Evolutionary conservation across 2,329 filamentous ascomycete species (phyloP).

Genomic region (Aspergillus oerlinghausenensis): DNA sequence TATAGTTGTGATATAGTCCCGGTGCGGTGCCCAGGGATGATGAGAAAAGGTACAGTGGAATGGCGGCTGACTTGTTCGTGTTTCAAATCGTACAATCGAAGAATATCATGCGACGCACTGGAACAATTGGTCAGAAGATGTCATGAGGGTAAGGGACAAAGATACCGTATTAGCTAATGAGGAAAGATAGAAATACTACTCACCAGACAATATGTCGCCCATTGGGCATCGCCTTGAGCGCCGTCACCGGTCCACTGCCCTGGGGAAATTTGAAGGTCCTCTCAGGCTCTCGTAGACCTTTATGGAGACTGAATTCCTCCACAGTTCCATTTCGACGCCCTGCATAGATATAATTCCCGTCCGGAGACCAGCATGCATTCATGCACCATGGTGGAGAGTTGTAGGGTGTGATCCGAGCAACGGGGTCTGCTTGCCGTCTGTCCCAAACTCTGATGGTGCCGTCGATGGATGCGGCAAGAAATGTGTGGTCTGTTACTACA

Average conservation of each 20-base stretch:
- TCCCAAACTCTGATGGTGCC: slow-evolving; percentile 48
- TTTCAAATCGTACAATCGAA: slow-evolving; percentile 84
- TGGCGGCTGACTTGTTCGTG: slow-evolving; percentile 62
- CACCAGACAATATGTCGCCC: slow-evolving; percentile 85
- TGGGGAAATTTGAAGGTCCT: slow-evolving; percentile 81
- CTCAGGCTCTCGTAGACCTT: slow-evolving; percentile 68
- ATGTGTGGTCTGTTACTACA: slow-evolving; percentile 65
- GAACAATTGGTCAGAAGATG: slow-evolving; percentile 2
- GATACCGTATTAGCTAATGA: not conserved
- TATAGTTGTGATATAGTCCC: slow-evolving; percentile 84
- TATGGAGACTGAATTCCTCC: slow-evolving; percentile 87
- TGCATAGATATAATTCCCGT: slow-evolving; percentile 92
- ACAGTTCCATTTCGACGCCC: slow-evolving; percentile 88
- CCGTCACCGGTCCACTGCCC: slow-evolving; percentile 84
- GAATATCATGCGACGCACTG: slow-evolving; percentile 86
- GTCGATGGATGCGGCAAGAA: slow-evolving; percentile 67
- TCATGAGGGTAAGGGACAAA: not conserved
- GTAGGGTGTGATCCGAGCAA: slow-evolving; percentile 72
- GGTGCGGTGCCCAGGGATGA: slow-evolving; percentile 83
- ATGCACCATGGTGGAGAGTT: slow-evolving; percentile 94
- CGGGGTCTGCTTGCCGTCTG: slow-evolving; percentile 63
- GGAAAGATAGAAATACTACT: slow-evolving; percentile 20
- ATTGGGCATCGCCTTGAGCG: slow-evolving; percentile 86
- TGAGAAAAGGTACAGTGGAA: slow-evolving; percentile 87
- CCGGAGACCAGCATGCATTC: slow-evolving; percentile 92